Conservation (phyloP, 306 rosid genomes). For the Sphenostylis stenocarpa region DNA sequence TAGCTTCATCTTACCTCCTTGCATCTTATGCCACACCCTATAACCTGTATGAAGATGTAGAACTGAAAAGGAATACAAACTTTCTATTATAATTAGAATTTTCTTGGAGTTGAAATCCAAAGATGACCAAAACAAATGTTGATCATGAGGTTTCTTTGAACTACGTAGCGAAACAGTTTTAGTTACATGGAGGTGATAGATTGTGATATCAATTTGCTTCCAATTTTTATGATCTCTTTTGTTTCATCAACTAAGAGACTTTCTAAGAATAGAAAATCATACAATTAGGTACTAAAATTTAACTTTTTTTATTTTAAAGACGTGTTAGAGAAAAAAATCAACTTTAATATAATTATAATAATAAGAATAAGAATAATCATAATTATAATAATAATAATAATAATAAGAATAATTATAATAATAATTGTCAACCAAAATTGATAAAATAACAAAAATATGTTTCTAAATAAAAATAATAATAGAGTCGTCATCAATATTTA, state of each 20-base stretch:
- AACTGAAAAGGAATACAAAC: neutral
- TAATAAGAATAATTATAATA: too few species aligned
- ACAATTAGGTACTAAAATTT: neutral
- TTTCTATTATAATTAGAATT: neutral
- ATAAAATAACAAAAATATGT: too few species aligned
- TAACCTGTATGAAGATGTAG: neutral
- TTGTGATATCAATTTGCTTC: neutral
- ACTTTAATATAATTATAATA: neutral
- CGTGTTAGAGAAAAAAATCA: neutral
- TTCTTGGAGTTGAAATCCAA: neutral
- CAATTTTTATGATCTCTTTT: neutral
- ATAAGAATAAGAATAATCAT: too few species aligned
- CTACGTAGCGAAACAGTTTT: neutral
- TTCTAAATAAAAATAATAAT: too few species aligned
- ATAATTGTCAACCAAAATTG: too few species aligned
- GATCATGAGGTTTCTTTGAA: constrained; percentile 28
- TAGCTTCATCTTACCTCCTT: constrained; percentile 40
- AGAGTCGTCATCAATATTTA: too few species aligned
- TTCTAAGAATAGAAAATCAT: neutral
- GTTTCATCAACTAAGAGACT: neutral
- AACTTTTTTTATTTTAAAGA: neutral
- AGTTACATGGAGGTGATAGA: neutral
- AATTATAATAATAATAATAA: too few species aligned
- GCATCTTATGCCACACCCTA: neutral
- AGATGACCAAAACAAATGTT: neutral